These are phyloP conservation scores for Aspergillus baeticus DNA, from an alignment of 495 filamentous ascomycete genomes.

Conservation along the genomic window DNA sequence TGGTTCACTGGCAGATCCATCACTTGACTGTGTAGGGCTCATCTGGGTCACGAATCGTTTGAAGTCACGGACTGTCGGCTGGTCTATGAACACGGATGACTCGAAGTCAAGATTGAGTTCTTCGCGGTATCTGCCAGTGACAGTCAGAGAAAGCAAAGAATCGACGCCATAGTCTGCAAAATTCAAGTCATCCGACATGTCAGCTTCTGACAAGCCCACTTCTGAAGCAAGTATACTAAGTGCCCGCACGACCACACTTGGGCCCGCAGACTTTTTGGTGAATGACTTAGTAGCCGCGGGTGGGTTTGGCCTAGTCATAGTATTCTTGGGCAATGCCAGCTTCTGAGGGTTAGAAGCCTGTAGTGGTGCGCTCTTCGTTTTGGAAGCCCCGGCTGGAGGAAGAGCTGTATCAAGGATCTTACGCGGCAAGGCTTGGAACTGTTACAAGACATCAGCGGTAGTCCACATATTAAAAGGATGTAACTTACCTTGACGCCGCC, in stretches of 20 bases:
- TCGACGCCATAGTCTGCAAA: slow-evolving; percentile 55
- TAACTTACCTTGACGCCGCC: slow-evolving; percentile 59
- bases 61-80: slow-evolving; percentile 58
- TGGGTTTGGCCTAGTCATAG: slow-evolving; percentile 22
- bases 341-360: slow-evolving; percentile 36
- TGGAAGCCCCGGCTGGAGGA: slow-evolving; percentile 52
- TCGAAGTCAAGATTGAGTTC: slow-evolving; percentile 50
- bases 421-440: slow-evolving; percentile 67
- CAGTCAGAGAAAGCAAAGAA: slow-evolving; percentile 50
- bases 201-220: slow-evolving; percentile 59
- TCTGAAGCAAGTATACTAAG: slow-evolving; percentile 66
- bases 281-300: slow-evolving; percentile 27
- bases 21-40: slow-evolving; percentile 33
- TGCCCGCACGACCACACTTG: slow-evolving; percentile 37
- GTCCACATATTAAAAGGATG: not conserved
- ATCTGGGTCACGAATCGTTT: slow-evolving; percentile 53
- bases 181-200: slow-evolving; percentile 53
- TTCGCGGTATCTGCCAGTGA: slow-evolving; percentile 48
- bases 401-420: slow-evolving; percentile 65
- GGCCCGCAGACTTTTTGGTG: slow-evolving; percentile 23
- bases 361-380: slow-evolving; percentile 28
- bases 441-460: not conserved
- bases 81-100: slow-evolving; percentile 58
- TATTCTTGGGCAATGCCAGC: slow-evolving; percentile 34
- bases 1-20: slow-evolving; percentile 33